Base-by-base conservation (phyloP, 352 stramenopile species). In the Hyaloperonospora arabidopsidis region DNA sequence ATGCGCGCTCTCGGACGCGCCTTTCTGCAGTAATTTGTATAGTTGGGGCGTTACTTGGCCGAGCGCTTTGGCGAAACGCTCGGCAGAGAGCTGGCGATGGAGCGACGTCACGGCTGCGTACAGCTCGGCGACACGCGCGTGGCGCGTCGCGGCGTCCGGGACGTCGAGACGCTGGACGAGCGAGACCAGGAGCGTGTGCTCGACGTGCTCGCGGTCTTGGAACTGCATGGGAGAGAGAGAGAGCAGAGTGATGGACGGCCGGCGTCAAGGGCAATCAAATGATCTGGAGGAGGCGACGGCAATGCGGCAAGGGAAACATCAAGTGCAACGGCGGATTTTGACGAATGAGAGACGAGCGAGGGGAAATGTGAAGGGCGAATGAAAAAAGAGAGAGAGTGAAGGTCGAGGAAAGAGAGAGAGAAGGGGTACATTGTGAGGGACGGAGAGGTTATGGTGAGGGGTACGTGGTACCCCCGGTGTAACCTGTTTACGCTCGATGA, bases 31-130 rank as follows among this genome's bases (percentile, higher is more conserved):
- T 21, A 89, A 58, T 19, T 65, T 60, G 52, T 87, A 89, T 18
- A 94, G 60, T 56, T 90, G 78, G 11, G 81, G 84, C n/a, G 82
- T 86, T 11, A 94, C 61, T 41, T 86, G 70, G 19, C 70, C 72
- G 39, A 92, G 53, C 25, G 79, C 74, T 54, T 91, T 89, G 14
- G 84, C 67, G 57, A 89, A 92, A 10, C 74, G 74, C 62, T 94
- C 84, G 53, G 84, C 76, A 40, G 78, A 87, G 32, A 94, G 64
- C 51, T 91, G 78, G 6, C 84, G 76, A 34, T 68, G 79, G 19
- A 92, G 69, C 23, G 68, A 72, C 39, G 78, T 71, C 29, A 94
- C 76, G 12, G 83, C 76, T 18, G 64, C 57, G 51, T 80, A 74
- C 10, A 92, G 72, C 45, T 87, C 81, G 11, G 65, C 57, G 1